Conservation (phyloP, 116 monocot species). For the Iris pallida region DNA sequence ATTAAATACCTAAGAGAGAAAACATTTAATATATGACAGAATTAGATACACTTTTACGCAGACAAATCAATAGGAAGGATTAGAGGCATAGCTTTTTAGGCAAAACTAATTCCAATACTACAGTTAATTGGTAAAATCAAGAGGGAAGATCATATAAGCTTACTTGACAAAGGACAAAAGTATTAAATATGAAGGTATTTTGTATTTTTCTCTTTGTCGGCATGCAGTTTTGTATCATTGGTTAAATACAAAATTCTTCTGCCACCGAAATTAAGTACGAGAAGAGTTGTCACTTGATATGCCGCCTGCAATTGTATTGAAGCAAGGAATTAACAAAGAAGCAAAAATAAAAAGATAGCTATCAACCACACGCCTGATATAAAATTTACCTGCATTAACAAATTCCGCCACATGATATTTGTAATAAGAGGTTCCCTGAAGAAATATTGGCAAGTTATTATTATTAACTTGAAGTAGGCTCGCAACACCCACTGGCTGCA, state of each 20-base stretch:
- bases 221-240: conserved; percentile 35
- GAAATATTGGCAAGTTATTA: neutral
- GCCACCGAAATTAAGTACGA: conserved; percentile 59
- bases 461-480: no score
- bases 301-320: conserved; percentile 31
- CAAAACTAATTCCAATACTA: no score
- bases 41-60: no score
- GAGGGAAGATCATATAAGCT: no score
- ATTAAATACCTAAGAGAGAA: conserved; percentile 59
- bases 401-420: conserved; percentile 86
- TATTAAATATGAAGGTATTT: conserved; percentile 73
- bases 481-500: no score
- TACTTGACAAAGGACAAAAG: conserved; percentile 79
- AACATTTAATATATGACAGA: neutral
- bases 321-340: neutral
- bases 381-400: conserved; percentile 48
- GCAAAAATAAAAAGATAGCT: neutral
- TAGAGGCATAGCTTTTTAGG: neutral
- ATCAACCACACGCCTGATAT: no score
- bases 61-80: neutral
- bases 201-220: conserved; percentile 57
- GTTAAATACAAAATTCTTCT: conserved; percentile 40
- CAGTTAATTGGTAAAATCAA: no score
- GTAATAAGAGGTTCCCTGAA: conserved; percentile 71
- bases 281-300: conserved; percentile 62